Base-by-base conservation (phyloP, 768 basidiomycete genomes). In the Cyathus striatus region DNA sequence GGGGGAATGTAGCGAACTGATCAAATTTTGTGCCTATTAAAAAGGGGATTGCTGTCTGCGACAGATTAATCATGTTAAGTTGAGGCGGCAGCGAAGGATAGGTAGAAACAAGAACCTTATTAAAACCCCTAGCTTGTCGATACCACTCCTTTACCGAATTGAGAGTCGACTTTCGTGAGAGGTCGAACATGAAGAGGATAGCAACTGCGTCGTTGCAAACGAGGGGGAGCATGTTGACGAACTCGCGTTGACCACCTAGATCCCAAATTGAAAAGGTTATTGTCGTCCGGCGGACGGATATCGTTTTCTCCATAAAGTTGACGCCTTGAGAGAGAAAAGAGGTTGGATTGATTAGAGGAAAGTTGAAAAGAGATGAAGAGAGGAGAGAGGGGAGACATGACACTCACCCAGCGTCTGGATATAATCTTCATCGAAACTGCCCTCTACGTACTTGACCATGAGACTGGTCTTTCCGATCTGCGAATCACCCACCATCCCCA, bases 81-180 rank as follows among this genome's bases (percentile, higher is more conserved):
- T n/a, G n/a, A n/a, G 36, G 21, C 17, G 14, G 12, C 9, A 14
- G 36, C 18, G 12, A 20, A 23, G 13, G 23, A 32, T 17, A 3
- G 21, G 20, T 12, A 16, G 5, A 23, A 33, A 45, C 37, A 62
- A 76, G n/a, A n/a, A 93, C 95, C 78, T 98, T 98, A 72, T 98
- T 98, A 70, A 99, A 99, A 17, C 96, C 96, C 56, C 96, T 77
- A 41, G 94, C 93, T 68, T 99, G 96, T 55, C 96, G 79, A 75
- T 98, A 99, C 96, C 96, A 99, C 66, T 99, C 96, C 68, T 98
- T 98, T 55, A 99, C 92, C 44, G 91, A 95, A 67, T 98, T 98
- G 49, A 99, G 66, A 33, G 96, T 99, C 47, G 90, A 90, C 67
- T 98, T 98, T 53, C 96, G 83, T 46, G 91, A 92, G 36, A 99